Base-by-base conservation (phyloP, 768 basidiomycete genomes). In the Hygrocybe punicea region DNA sequence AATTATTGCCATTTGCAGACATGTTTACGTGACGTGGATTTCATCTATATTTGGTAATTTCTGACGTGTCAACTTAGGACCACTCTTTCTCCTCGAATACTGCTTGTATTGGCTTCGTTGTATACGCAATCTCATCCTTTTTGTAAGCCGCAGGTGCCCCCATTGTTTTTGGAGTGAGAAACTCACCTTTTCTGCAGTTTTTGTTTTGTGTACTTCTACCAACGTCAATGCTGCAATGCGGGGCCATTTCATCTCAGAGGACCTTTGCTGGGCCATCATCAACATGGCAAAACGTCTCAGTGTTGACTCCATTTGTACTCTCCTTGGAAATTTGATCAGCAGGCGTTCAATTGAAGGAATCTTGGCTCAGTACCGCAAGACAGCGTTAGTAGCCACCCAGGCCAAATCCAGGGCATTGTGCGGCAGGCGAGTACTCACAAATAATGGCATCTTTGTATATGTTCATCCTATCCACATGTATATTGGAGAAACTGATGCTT, bases 301-400 rank as follows among this genome's bases (percentile, higher is more conserved):
- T 29, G 23, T 48, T 48, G 46, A 48, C 23, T 21, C 46, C 14
- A 48, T 48, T 48, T 48, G 46, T 14, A 48, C 21, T 21, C 46
- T 48, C 25, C 16, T 48, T 48, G 46, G 46, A 16, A 21, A 24
- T 48, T 14, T 48, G 16, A 48, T 48, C 46, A 48, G 46, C 25
- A 48, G 23, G 25, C 46, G 46, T 14, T 48, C 46, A 48, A 48
- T 48, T 48, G 46, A 48, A 48, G 46, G 21, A 48, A 48, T 48
- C 23, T 13, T 48, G 13, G 46, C 46, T 14, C 46, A 48, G 13
- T 48, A 48, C 23, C 19, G 46, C 23, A 48, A 48, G 46, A 48
- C 46, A 48, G 46, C 46, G 13, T 14, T 48, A 21, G 46, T 48
- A 13, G 25, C 46, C 23, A 16, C 46, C 25, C 46, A 21, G 46